Evolutionary conservation across 306 rosid genomes (phyloP).

Genomic region (Cicer chorassanicum): DNA sequence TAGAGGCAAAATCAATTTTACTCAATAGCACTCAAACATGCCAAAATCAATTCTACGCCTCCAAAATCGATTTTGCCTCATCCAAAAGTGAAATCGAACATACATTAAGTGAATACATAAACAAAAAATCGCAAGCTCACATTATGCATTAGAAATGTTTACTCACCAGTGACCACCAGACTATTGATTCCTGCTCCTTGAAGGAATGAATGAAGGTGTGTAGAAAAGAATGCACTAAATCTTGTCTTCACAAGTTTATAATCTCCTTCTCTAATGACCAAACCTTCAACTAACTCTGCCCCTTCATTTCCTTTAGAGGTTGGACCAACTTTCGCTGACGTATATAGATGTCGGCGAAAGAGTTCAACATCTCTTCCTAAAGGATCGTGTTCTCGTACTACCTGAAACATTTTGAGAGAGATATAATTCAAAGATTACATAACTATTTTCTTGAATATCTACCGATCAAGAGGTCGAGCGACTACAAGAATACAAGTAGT

Average conservation of each 20-base stretch:
- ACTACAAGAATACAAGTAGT: too few species aligned
- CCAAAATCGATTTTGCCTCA: too few species aligned
- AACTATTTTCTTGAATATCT: conserved; percentile 25
- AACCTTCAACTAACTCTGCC: conserved; percentile 78
- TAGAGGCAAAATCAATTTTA: too few species aligned
- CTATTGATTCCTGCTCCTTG: conserved; percentile 63
- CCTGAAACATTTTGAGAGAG: conserved; percentile 50
- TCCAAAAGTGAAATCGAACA: too few species aligned
- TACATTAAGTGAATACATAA: conserved; percentile 29
- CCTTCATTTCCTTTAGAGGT: conserved; percentile 67
- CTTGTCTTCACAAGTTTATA: conserved; percentile 85
- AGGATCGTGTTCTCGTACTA: conserved; percentile 86
- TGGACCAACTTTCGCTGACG: conserved; percentile 59
- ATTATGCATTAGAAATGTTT: conserved; percentile 16
- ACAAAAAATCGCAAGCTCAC: conserved; percentile 19
- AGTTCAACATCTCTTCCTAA: conserved; percentile 89
- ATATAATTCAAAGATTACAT: conserved; percentile 6
- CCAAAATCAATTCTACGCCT: too few species aligned
- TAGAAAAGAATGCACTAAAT: conserved; percentile 89
- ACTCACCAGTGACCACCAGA: conserved; percentile 74
- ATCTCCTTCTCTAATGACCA: conserved; percentile 79
- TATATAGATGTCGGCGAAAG: conserved; percentile 75
- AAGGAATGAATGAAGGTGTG: conserved; percentile 81
- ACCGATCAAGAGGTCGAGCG: neutral
- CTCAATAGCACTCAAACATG: too few species aligned